Percentiles rank a stretch among this genome's conserved stretches.
Conservation (phyloP, 305 asterid species). For the Fraxinus sp. region DNA sequence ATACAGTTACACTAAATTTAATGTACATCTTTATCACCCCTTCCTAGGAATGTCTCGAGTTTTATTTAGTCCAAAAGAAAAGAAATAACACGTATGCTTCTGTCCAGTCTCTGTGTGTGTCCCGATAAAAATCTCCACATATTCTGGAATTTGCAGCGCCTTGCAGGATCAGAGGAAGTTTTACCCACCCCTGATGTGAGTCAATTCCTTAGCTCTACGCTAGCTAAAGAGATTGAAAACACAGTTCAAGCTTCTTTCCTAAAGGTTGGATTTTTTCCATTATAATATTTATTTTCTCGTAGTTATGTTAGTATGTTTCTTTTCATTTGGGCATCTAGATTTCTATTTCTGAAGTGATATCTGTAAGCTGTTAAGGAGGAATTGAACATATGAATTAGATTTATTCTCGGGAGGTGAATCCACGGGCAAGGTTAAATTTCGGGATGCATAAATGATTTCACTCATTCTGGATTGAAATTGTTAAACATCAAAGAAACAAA, state of each 20-base stretch:
- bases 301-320: conserved; percentile 5
- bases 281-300: conserved; percentile 6
- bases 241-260: conserved; percentile 62
- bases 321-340: conserved; percentile 18
- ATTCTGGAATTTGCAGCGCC: conserved; percentile 56
- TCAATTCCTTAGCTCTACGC: conserved; percentile 35
- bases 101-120: neutral
- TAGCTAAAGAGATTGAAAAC: conserved; percentile 55
- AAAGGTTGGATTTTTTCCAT: conserved; percentile 51
- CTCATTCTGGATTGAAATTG: neutral
- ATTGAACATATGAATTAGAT: neutral
- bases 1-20: neutral
- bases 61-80: conserved; percentile 8
- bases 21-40: neutral
- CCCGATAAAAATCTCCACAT: neutral
- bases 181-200: conserved; percentile 56
- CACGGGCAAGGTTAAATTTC: conserved; percentile 12
- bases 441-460: neutral
- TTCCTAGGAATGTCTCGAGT: neutral
- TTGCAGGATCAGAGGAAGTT: conserved; percentile 80
- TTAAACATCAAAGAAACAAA: neutral
- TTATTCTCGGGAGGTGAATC: conserved; percentile 1
- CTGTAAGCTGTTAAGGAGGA: neutral
- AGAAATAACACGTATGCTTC: neutral
- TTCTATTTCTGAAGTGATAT: neutral